Base-by-base conservation (phyloP, 352 stramenopile genomes). In the Pythium dissimile region DNA sequence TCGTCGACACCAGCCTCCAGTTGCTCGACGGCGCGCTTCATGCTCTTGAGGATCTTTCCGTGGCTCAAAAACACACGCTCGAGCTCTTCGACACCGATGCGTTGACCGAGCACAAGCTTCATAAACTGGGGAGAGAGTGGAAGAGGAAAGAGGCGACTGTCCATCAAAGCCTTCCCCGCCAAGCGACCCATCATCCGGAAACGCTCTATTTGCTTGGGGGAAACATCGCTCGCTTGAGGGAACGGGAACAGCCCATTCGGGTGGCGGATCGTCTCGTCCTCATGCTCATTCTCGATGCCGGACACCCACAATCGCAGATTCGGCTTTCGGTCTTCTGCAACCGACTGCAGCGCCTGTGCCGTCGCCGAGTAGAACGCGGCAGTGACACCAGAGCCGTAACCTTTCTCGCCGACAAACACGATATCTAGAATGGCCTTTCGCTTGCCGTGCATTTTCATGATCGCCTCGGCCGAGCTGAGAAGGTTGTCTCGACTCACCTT, bases 391-490 rank as follows among this genome's bases (percentile, higher is more conserved):
- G 85, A 91, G 3, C 85, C 85, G 54, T 93, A 94, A 10, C 85
- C 85, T 42, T 89, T 90, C 66, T 94, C 85, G 11, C 85, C 85
- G 23, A 85, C 71, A 72, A 94, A 94, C 1, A 93, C 78, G 39
- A 94, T 80, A 62, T 94, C 85, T 28, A 94, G 53, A 18, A 94
- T 83, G 24, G 83, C 81, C 60, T 88, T 89, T 4, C 83, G 81
- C 62, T 92, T 93, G 5, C 67, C 78, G 27, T 94, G 83, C 76
- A 92, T 88, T 62, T 92, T 89, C 80, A 94, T 91, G 6, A 92
- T 73, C 3, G 74, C 75, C 20, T 94, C 81, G 0, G 85, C 85
- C 0, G 81, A 92, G 42, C 75, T 72, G 31, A 94, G 50, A 38
- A 94, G 84, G 35, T 89, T 89, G 16, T 71, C 69, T 18, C 85